Evolutionary conservation across 1,284 basidiomycete genomes (phyloP), one percentile per base, ranked within the genome.

Genomic region (Sporisorium sorghi): DNA sequence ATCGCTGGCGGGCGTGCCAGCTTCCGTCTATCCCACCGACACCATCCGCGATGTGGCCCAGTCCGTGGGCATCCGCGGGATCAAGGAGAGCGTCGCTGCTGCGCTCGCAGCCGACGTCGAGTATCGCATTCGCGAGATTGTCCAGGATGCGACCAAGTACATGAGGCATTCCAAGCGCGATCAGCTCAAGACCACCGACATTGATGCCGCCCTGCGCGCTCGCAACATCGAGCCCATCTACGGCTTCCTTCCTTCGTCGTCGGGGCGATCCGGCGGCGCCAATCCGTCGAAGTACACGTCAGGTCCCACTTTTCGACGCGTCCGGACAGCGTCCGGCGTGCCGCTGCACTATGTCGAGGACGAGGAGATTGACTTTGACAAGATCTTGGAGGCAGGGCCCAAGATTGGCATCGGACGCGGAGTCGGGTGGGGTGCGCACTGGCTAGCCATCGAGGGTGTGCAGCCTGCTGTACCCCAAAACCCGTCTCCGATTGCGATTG

Each of bases 381-480:
- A 75, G 44, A 72, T 83, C 12, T 46, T 80, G 26, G 68, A 79
- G 43, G 67, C 71, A 3, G 77, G 78, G 2, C 82, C 80, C 5
- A 73, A 67, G 57, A 72, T 83, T 26, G 76, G 78, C 0, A 69
- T 80, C 21, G 78, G 82, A 24, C 73, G 75, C 14, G 83, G 82
- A 10, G 82, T 84, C 4, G 83, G 83, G 4, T 84, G 83, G 83
- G 78, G 78, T 30, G 82, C 83, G 17, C 96, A 99, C 84, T 99
- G 96, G 97, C 88, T 99, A 23, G 95, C 96, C 0, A 93, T 99
- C 24, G 96, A 99, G 83, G 96, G 97, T 37, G 92, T 99, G 4
- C 96, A 99, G 83, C 96, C 97, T 0, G 89, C 95, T 17, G 92
- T 97, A 43, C 93, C 94, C 7, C 94, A 99, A 85, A 99, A 99